Evolutionary conservation across 1,284 basidiomycete genomes (phyloP).

Genomic region (Veloboletus limbatus): DNA sequence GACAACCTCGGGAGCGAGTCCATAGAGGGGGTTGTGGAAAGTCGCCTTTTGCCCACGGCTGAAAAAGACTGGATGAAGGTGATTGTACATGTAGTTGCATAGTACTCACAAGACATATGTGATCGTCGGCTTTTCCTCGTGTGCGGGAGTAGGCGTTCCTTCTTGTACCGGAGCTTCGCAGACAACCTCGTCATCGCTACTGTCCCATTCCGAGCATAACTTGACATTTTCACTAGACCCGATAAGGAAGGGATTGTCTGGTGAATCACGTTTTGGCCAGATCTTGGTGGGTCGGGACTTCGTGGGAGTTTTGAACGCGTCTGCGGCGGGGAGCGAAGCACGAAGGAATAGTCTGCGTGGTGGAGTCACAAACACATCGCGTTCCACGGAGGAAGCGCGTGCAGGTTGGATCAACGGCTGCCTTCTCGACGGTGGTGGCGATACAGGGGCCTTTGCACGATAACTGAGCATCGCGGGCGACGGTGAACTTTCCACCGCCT

Average conservation of each 20-base stretch:
- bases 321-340: conserved; percentile 7
- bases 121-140: conserved; percentile 47
- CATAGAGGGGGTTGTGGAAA: conserved; percentile 33
- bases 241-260: conserved; percentile 51
- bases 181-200: conserved; percentile 31
- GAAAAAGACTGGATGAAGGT: not conserved
- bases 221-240: conserved; percentile 18
- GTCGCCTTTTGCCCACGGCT: conserved; percentile 36
- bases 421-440: conserved; percentile 39
- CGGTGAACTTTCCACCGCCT: conserved; percentile 21
- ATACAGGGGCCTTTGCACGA: conserved; percentile 34
- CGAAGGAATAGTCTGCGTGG: conserved; percentile 25
- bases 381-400: conserved; percentile 27
- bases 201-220: conserved; percentile 29
- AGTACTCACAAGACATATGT: conserved; percentile 50
- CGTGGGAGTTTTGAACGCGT: conserved; percentile 19
- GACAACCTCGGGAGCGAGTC: conserved; percentile 24
- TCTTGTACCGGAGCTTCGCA: conserved; percentile 27
- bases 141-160: conserved; percentile 29
- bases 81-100: not conserved
- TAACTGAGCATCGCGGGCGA: conserved; percentile 29
- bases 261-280: conserved; percentile 47
- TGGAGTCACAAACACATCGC: conserved; percentile 23
- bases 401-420: conserved; percentile 22
- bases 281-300: conserved; percentile 23